Evolutionary conservation across 2,329 filamentous ascomycete species (phyloP).

Genomic region (Lasiodiplodia gonubiensis): DNA sequence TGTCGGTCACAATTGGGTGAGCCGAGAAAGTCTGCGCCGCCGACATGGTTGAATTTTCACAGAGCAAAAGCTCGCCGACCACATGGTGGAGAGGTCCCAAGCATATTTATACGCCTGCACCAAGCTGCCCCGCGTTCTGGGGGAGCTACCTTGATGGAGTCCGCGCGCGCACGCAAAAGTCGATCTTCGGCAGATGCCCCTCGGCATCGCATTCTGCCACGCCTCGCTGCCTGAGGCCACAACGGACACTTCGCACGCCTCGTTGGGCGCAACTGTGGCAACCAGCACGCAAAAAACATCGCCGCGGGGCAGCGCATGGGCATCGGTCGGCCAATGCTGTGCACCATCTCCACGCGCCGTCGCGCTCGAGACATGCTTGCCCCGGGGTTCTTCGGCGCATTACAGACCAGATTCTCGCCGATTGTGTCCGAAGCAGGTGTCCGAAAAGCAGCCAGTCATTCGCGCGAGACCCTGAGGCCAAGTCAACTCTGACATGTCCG

Average conservation of each 20-base stretch:
- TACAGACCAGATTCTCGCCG: conserved; percentile 9
- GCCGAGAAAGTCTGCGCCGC: conserved; percentile 10
- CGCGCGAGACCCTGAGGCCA: conserved; percentile 6
- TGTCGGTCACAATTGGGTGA: conserved; percentile 19
- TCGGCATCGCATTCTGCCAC: conserved; percentile 17
- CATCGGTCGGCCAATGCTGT: background rate
- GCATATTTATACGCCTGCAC: conserved; percentile 20
- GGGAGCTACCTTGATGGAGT: conserved; percentile 29
- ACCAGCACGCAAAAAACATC: background rate
- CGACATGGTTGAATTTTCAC: background rate
- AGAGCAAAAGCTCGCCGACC: conserved; percentile 8
- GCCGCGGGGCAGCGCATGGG: background rate
- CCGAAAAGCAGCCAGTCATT: conserved; percentile 19
- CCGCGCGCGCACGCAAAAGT: conserved; percentile 23
- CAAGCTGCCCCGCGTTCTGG: conserved; percentile 27
- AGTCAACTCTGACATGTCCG: conserved; percentile 8
- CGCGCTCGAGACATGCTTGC: background rate
- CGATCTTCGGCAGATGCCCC: conserved; percentile 28
- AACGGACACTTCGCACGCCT: background rate
- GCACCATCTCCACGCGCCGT: conserved; percentile 6
- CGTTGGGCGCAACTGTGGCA: background rate
- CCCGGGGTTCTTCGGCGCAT: conserved; percentile 1
- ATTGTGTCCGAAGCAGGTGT: conserved; percentile 13
- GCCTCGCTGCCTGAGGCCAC: conserved; percentile 7
- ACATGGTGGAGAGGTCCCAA: background rate